Base-by-base conservation (phyloP, 2,329 filamentous ascomycete genomes). In the Pseudopyrenochaeta lycopersici region DNA sequence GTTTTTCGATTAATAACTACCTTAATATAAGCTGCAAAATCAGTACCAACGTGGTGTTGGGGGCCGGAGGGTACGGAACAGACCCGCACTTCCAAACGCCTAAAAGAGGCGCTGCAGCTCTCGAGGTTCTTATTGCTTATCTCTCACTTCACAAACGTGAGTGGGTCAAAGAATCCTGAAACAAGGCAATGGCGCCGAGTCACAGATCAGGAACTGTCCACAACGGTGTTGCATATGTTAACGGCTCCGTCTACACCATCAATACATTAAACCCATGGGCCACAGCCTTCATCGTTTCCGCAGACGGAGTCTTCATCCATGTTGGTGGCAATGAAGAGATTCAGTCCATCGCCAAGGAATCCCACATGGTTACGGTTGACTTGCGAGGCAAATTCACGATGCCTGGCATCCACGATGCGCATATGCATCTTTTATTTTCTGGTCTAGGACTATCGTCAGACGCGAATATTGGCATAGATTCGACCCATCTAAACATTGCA, bases 331-430 rank as follows among this genome's bases (percentile, higher is more conserved):
- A 54, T 6, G 48, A 59, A 9, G 62, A 70, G 1, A 51, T 76
- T 20, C 29, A 51, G 12, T 15, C 39, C 7, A 42, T 56, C 6
- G 67, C 67, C 1, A 48, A 55, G 18, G 7, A 50, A 3, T 63
- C 2, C 4, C 42, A 51, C 11, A 38, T 66, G 4, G 56, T 70
- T 6, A 47, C 57, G 4, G 64, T 66, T 27, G 64, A 76, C 41
- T 55, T 75, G 1, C 54, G 60, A 20, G 60, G 56, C n/a, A 51
- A 56, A 10, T 75, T 75, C 40, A 58, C 70, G 7, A 75, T 76
- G 74, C 73, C 74, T 1, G 74, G 73, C 1, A 73, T 76, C 29
- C 73, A 76, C 49, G 74, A 76, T 50, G 72, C 72, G 2, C 73
- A 76, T 49, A 67, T 65, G 52, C 73, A 76, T 47, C 55, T 75